Conservation (phyloP, 352 stramenopile species). For the Aphanomyces invadans region DNA sequence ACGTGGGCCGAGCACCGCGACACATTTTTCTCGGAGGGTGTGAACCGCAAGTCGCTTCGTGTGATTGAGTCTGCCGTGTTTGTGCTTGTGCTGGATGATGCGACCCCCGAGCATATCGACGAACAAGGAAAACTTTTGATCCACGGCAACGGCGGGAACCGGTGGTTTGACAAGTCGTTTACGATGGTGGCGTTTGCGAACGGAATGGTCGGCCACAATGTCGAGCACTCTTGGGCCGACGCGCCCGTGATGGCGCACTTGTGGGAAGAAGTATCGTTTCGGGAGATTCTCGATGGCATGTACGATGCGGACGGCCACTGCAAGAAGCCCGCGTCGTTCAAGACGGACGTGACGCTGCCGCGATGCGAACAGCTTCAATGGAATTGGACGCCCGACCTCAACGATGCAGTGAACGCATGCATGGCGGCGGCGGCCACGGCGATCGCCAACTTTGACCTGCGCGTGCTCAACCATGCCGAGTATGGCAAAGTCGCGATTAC, state of each 20-base stretch:
- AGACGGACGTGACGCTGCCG: constrained; percentile 41
- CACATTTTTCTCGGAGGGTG: constrained; percentile 76
- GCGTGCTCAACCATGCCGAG: constrained; percentile 80
- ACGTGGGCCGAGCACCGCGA: constrained; percentile 86
- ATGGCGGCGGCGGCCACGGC: constrained; percentile 45
- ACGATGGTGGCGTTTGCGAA: constrained; percentile 94
- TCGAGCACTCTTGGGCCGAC: constrained; percentile 92
- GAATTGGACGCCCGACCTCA: constrained; percentile 50
- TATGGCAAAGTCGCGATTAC: constrained; percentile 86
- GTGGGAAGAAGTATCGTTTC: constrained; percentile 72
- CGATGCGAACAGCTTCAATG: constrained; percentile 47
- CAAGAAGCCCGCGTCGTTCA: neutral
- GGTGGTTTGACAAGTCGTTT: constrained; percentile 98
- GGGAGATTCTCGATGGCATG: constrained; percentile 31
- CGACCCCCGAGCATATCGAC: constrained; percentile 48
- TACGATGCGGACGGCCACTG: neutral
- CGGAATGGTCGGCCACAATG: constrained; percentile 88
- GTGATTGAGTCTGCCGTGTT: constrained; percentile 73
- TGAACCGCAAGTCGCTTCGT: constrained; percentile 81
- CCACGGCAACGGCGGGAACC: constrained; percentile 85
- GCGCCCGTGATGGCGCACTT: constrained; percentile 80
- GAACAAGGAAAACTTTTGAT: constrained; percentile 71
- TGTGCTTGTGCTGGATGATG: constrained; percentile 64
- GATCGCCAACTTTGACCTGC: constrained; percentile 84
- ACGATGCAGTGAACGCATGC: constrained; percentile 45